These are phyloP conservation scores for Claviceps maximensis DNA, from an alignment of 2,329 filamentous ascomycete genomes.

Conservation along the genomic window DNA sequence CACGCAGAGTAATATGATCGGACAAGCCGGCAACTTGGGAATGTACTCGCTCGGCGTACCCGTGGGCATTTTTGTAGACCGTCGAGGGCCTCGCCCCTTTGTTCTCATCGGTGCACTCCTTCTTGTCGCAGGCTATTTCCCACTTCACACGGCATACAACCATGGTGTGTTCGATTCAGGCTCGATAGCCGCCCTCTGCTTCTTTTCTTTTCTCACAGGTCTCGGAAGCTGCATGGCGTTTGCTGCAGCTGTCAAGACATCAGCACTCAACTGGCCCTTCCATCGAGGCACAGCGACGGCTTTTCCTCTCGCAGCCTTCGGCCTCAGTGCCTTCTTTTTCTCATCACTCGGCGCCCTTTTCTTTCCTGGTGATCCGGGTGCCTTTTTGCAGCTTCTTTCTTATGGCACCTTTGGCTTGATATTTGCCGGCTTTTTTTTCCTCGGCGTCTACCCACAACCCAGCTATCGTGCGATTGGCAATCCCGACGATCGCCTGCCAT, in stretches of 20 bases:
- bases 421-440: slow-evolving; percentile 69
- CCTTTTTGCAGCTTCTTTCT: slow-evolving; percentile 68
- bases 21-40: slow-evolving; percentile 71
- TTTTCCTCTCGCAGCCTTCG: slow-evolving; percentile 85
- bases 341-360: slow-evolving; percentile 63
- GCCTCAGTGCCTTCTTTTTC: slow-evolving; percentile 93
- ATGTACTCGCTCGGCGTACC: slow-evolving; percentile 91
- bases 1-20: slow-evolving; percentile 88
- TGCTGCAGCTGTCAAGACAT: slow-evolving; percentile 70
- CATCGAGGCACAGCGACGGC: slow-evolving; percentile 89
- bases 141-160: slow-evolving; percentile 61
- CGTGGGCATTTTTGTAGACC: slow-evolving; percentile 76
- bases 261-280: slow-evolving; percentile 81
- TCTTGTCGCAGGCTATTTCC: slow-evolving; percentile 72
- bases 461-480: slow-evolving; percentile 44
- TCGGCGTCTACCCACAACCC: slow-evolving; percentile 51
- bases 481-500: slow-evolving; percentile 9
- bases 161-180: slow-evolving; percentile 50
- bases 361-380: slow-evolving; percentile 72
- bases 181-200: slow-evolving; percentile 51
- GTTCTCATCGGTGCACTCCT: slow-evolving; percentile 61
- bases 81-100: slow-evolving; percentile 64
- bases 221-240: slow-evolving; percentile 89
- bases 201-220: slow-evolving; percentile 78
- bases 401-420: slow-evolving; percentile 66